These are phyloP conservation scores for Eurotiales sp. DNA, from an alignment of 2,329 filamentous ascomycete species.

Conservation along the genomic window DNA sequence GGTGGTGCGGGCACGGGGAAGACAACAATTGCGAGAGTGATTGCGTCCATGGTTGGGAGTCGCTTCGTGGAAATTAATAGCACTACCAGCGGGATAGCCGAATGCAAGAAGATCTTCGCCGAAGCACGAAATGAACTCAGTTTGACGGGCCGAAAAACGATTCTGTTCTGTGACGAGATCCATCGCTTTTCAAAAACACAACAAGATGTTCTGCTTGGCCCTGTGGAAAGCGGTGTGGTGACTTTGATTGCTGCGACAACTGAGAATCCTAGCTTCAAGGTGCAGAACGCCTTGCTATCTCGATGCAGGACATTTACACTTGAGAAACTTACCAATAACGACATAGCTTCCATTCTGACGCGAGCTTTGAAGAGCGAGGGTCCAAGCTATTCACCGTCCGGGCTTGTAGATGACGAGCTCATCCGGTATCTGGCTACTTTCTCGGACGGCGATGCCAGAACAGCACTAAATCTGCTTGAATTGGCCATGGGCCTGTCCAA, in stretches of 20 bases:
- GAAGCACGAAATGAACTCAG: conserved; percentile 77
- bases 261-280: conserved; percentile 93
- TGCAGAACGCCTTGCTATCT: conserved; percentile 81
- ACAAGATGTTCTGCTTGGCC: conserved; percentile 90
- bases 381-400: conserved; percentile 45
- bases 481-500: conserved; percentile 75
- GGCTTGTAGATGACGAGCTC: conserved; percentile 71
- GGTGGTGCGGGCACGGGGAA: conserved; percentile 49
- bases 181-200: conserved; percentile 88
- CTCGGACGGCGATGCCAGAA: conserved; percentile 87
- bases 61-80: conserved; percentile 96
- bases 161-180: conserved; percentile 97
- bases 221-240: conserved; percentile 85
- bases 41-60: conserved; percentile 75
- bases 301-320: conserved; percentile 89
- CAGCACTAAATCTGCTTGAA: conserved; percentile 87
- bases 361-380: conserved; percentile 68
- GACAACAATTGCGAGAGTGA: conserved; percentile 78
- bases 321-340: conserved; percentile 65
- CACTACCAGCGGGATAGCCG: conserved; percentile 78
- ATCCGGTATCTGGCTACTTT: conserved; percentile 79
- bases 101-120: conserved; percentile 87
- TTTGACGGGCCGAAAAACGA: conserved; percentile 83
- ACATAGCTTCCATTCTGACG: conserved; percentile 69
- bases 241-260: conserved; percentile 94